phyloP scores from a whole-genome alignment of 2,329 filamentous ascomycete species.

The Chrysoporthe deuterocubensis region DNA sequence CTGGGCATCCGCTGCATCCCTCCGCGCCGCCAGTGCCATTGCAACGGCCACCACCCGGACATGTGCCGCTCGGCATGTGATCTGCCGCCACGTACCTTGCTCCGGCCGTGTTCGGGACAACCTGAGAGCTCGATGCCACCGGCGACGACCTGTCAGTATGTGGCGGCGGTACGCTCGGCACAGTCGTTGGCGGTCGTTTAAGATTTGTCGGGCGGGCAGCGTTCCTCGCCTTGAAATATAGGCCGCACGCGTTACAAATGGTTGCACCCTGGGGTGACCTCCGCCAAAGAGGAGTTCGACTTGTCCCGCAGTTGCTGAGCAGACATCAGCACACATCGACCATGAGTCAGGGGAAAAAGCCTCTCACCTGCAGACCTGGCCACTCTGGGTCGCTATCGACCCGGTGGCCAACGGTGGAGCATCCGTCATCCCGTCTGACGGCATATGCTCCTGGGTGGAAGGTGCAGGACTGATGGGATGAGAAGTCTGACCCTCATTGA shows the following conservation, averaged over 20 bases:
- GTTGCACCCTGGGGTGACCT: conserved; percentile 90
- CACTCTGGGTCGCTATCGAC: conserved; percentile 47
- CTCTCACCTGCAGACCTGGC: conserved; percentile 73
- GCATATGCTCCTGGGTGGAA: conserved; percentile 21
- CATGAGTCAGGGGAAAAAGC: background rate
- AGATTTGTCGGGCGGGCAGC: conserved; percentile 87
- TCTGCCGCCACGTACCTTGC: conserved; percentile 80
- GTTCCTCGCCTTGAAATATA: conserved; percentile 94
- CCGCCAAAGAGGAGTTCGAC: conserved; percentile 91
- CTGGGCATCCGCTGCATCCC: conserved; percentile 93
- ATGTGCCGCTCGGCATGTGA: conserved; percentile 79
- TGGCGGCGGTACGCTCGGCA: conserved; percentile 50
- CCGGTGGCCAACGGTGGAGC: conserved; percentile 5
- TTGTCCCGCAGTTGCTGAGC: conserved; percentile 89
- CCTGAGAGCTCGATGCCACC: conserved; percentile 43
- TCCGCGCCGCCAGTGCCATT: conserved; percentile 96
- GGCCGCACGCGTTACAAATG: conserved; percentile 96
- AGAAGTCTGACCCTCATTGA: conserved; percentile 27
- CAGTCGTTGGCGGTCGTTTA: conserved; percentile 70
- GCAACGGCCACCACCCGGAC: conserved; percentile 90
- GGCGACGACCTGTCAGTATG: conserved; percentile 45
- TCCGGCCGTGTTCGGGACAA: conserved; percentile 46
- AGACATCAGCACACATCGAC: conserved; percentile 30
- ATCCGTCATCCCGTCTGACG: conserved; percentile 24
- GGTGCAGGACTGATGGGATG: conserved; percentile 28